phyloP scores from a whole-genome alignment of 768 basidiomycete species.

The Favolaschia claudopus region DNA sequence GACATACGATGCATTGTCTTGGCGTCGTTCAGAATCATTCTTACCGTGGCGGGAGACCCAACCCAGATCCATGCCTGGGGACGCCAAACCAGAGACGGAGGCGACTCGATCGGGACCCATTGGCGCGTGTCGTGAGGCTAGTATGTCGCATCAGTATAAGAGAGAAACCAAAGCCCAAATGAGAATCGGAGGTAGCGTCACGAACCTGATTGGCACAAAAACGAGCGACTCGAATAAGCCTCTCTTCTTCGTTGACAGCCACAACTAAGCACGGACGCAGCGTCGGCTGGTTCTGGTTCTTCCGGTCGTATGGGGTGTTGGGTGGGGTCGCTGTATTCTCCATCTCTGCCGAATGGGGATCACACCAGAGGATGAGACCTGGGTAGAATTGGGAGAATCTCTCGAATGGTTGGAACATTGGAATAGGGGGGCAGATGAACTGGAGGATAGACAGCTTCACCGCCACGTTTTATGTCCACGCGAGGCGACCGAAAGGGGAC shows the following conservation, averaged over 20 bases:
- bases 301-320: conserved; percentile 4
- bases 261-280: conserved; percentile 13
- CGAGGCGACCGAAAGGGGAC: no score
- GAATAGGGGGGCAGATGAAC: no score
- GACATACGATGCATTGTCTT: conserved; percentile 19
- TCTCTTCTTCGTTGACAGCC: neutral
- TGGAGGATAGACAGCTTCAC: no score
- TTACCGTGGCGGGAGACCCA: conserved; percentile 11
- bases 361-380: conserved; percentile 20
- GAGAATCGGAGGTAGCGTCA: neutral
- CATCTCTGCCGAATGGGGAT: conserved; percentile 12
- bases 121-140: conserved; percentile 17
- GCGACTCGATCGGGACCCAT: conserved; percentile 11
- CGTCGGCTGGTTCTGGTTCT: neutral
- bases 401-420: conserved; percentile 13
- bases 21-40: conserved; percentile 16
- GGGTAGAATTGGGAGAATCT: conserved; percentile 10
- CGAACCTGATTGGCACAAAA: conserved; percentile 7
- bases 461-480: no score
- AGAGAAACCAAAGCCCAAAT: neutral
- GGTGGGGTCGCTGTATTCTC: conserved; percentile 7
- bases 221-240: conserved; percentile 3
- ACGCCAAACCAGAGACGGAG: conserved; percentile 3
- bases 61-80: conserved; percentile 20
- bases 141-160: no score